Conservation (phyloP, 2,329 filamentous ascomycete species). For the Dryadomyces quercivorus region DNA sequence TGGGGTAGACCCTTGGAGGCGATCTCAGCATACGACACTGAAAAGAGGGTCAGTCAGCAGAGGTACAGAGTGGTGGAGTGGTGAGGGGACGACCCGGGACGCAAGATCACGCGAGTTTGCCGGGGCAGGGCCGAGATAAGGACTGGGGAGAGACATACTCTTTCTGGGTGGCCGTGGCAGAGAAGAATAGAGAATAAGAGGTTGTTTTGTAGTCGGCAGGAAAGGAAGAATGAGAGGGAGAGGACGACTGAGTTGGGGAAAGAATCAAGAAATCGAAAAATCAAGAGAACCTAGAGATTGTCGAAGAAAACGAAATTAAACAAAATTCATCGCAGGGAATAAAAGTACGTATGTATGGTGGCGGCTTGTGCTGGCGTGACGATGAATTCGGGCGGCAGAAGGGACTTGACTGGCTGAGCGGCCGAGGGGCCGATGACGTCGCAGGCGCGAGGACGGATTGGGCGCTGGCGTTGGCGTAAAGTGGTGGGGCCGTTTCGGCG, state of each 20-base stretch:
- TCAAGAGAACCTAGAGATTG: too few relatives aligned
- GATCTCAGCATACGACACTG: conserved; percentile 6
- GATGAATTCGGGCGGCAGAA: not conserved
- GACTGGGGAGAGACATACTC: too few relatives aligned
- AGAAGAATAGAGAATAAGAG: too few relatives aligned
- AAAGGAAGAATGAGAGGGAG: not conserved
- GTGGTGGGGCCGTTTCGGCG: not conserved
- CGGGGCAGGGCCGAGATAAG: not conserved
- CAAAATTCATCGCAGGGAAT: too few relatives aligned
- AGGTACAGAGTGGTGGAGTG: not conserved
- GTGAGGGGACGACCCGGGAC: not conserved
- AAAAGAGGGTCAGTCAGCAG: not conserved
- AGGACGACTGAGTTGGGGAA: too few relatives aligned
- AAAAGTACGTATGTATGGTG: not conserved
- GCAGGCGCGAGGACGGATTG: too few relatives aligned
- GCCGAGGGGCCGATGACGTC: too few relatives aligned
- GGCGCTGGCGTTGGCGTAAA: not conserved
- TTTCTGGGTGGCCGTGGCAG: too few relatives aligned
- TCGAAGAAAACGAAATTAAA: not conserved
- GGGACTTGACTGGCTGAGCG: too few relatives aligned
- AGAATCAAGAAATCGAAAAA: not conserved
- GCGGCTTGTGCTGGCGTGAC: not conserved
- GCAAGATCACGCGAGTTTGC: not conserved
- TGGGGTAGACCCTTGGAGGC: conserved; percentile 3
- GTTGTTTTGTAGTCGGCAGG: too few relatives aligned